phyloP scores from a whole-genome alignment of 2,329 filamentous ascomycete species.

The Trichoderma koningiopsis region DNA sequence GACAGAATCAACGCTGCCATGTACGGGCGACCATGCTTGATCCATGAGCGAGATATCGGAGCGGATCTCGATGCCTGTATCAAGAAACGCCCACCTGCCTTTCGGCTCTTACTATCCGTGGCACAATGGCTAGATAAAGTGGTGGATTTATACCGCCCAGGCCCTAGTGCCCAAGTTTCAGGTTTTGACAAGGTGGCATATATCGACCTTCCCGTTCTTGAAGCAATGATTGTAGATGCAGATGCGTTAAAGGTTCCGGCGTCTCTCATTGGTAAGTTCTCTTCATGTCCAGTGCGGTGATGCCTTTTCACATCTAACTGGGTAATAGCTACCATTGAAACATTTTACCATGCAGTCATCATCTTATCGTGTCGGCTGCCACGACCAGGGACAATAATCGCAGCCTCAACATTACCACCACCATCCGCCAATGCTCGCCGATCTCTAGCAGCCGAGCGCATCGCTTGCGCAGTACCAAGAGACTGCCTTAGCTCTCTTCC shows the following conservation, averaged over 20 bases:
- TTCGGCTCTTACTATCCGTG: conserved; percentile 59
- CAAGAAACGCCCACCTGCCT: conserved; percentile 53
- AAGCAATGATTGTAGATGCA: conserved; percentile 59
- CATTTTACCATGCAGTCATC: conserved; percentile 65
- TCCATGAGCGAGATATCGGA: conserved; percentile 63
- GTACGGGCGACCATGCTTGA: conserved; percentile 60
- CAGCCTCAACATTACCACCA: conserved; percentile 47
- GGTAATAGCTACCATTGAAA: conserved; percentile 58
- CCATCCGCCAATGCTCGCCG: conserved; percentile 58
- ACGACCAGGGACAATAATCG: conserved; percentile 43
- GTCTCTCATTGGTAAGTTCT: conserved; percentile 53
- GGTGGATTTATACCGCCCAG: conserved; percentile 61
- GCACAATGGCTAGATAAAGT: conserved; percentile 60
- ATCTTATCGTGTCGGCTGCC: conserved; percentile 63
- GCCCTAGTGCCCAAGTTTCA: conserved; percentile 44
- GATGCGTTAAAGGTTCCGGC: conserved; percentile 54
- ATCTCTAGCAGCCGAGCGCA: conserved; percentile 59
- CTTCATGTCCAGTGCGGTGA: no score
- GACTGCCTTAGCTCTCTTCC: conserved; percentile 58
- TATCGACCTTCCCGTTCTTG: conserved; percentile 59
- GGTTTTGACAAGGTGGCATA: conserved; percentile 48
- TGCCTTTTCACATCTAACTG: not conserved
- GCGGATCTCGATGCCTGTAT: conserved; percentile 56
- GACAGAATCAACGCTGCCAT: conserved; percentile 62
- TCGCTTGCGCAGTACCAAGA: conserved; percentile 55